A percentile compares a stretch with the other conserved stretches of the same genome.
phyloP scores from a whole-genome alignment of 208 protist species.

The Leishmania tropica region DNA sequence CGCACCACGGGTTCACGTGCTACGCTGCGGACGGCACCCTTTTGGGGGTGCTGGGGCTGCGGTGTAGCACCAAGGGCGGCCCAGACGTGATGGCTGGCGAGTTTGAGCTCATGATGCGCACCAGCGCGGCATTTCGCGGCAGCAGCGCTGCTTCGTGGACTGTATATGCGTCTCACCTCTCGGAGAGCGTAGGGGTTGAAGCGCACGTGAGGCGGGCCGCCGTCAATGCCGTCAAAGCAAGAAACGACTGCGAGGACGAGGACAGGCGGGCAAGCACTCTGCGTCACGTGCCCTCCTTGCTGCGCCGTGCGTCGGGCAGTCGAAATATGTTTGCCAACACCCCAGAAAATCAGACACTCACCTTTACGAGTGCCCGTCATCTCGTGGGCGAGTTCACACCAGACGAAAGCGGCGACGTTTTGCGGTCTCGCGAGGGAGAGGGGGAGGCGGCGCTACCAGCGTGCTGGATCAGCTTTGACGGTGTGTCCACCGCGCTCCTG shows the following conservation, averaged over 20 bases:
- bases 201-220: neutral
- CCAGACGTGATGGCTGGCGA: conserved; percentile 26
- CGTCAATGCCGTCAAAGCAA: neutral
- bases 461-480: conserved; percentile 78
- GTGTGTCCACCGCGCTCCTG: conserved; percentile 32
- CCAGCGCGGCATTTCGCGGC: conserved; percentile 14
- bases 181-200: conserved; percentile 23
- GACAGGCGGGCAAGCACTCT: neutral
- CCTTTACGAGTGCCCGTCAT: conserved; percentile 38
- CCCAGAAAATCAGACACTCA: conserved; percentile 27
- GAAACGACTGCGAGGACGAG: conserved; percentile 1
- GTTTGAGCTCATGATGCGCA: conserved; percentile 34
- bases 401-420: neutral
- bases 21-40: conserved; percentile 43
- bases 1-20: conserved; percentile 78
- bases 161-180: conserved; percentile 44
- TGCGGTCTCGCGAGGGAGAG: neutral
- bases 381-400: conserved; percentile 40
- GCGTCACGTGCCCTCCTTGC: conserved; percentile 10
- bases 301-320: conserved; percentile 1
- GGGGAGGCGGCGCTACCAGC: conserved; percentile 13
- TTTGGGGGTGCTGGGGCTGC: conserved; percentile 59
- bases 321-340: conserved; percentile 2
- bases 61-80: conserved; percentile 36
- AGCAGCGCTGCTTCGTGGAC: conserved; percentile 13